Conservation (phyloP, 352 stramenopile genomes). For the Phytophthora foliorum region DNA sequence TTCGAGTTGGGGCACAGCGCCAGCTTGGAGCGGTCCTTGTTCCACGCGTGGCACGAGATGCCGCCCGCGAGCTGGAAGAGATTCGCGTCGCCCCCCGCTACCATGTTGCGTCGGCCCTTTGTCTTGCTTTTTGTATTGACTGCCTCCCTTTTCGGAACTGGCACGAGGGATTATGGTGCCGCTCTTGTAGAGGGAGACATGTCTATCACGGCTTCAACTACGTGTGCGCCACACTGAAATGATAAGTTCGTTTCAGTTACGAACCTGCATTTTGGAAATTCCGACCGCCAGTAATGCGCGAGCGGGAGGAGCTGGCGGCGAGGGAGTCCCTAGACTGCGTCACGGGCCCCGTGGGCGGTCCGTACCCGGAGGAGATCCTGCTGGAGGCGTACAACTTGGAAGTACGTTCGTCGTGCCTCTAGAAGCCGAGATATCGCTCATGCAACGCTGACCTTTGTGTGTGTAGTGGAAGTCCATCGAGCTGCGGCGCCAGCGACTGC, state of each 20-base stretch:
- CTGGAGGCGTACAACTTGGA: slow-evolving; percentile 72
- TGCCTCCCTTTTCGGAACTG: slow-evolving; percentile 31
- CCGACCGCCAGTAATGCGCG: neutral
- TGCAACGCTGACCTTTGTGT: slow-evolving; percentile 7
- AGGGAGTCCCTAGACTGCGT: slow-evolving; percentile 32
- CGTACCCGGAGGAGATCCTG: slow-evolving; percentile 60
- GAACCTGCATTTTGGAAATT: neutral
- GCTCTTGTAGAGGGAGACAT: slow-evolving; percentile 30
- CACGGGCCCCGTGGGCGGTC: slow-evolving; percentile 12
- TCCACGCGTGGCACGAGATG: slow-evolving; percentile 95
- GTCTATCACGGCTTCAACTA: slow-evolving; percentile 46
- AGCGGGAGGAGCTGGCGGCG: neutral
- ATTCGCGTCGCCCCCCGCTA: slow-evolving; percentile 50
- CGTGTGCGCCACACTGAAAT: slow-evolving; percentile 3
- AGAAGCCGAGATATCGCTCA: neutral
- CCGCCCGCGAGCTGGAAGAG: slow-evolving; percentile 84
- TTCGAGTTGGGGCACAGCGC: slow-evolving; percentile 94
- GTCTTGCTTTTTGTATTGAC: slow-evolving; percentile 37
- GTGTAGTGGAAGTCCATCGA: slow-evolving; percentile 74
- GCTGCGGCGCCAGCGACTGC: slow-evolving; percentile 60
- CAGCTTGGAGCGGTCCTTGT: slow-evolving; percentile 90
- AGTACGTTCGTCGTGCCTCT: slow-evolving; percentile 33
- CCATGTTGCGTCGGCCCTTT: slow-evolving; percentile 35
- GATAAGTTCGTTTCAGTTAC: neutral
- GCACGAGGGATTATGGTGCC: slow-evolving; percentile 17